Percentiles rank a stretch among this genome's conserved stretches.
Evolutionary conservation across 371 early-diverging fungal genomes (phyloP).

Genomic region (Mucor racemosus): DNA sequence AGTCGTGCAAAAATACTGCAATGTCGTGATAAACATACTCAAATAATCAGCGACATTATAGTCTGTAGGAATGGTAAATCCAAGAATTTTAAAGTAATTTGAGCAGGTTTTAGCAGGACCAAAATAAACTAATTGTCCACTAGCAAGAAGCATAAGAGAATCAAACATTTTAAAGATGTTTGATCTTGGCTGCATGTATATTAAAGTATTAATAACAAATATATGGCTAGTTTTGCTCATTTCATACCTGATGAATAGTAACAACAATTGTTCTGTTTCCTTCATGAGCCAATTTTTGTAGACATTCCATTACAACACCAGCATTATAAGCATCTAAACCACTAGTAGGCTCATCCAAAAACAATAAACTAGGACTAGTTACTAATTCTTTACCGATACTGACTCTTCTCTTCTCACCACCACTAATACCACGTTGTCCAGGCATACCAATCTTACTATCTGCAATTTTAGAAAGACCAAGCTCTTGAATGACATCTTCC

Average conservation of each 20-base stretch:
- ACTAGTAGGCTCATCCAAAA: conserved; percentile 89
- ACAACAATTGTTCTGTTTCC: conserved; percentile 75
- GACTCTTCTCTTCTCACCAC: conserved; percentile 94
- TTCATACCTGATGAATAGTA: conserved; percentile 75
- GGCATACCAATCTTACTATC: conserved; percentile 69
- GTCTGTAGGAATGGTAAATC: conserved; percentile 72
- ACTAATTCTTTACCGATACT: conserved; percentile 92
- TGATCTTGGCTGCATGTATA: conserved; percentile 66
- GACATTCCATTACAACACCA: conserved; percentile 74
- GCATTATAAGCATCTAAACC: conserved; percentile 92
- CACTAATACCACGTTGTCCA: conserved; percentile 82
- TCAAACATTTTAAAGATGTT: conserved; percentile 85
- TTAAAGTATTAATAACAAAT: neutral
- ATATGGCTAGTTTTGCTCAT: neutral
- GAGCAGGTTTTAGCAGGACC: conserved; percentile 55
- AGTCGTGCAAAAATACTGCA: neutral
- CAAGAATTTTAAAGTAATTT: conserved; percentile 59
- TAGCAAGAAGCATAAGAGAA: conserved; percentile 73
- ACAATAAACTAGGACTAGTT: conserved; percentile 82
- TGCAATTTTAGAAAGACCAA: conserved; percentile 72
- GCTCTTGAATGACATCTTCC: conserved; percentile 67
- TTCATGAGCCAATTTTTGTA: conserved; percentile 67
- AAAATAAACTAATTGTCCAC: conserved; percentile 69
- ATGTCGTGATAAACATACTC: conserved; percentile 33
- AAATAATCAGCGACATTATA: conserved; percentile 86